Evolutionary conservation across 352 stramenopile genomes (phyloP).

Genomic region (Phytophthora tentaculata): DNA sequence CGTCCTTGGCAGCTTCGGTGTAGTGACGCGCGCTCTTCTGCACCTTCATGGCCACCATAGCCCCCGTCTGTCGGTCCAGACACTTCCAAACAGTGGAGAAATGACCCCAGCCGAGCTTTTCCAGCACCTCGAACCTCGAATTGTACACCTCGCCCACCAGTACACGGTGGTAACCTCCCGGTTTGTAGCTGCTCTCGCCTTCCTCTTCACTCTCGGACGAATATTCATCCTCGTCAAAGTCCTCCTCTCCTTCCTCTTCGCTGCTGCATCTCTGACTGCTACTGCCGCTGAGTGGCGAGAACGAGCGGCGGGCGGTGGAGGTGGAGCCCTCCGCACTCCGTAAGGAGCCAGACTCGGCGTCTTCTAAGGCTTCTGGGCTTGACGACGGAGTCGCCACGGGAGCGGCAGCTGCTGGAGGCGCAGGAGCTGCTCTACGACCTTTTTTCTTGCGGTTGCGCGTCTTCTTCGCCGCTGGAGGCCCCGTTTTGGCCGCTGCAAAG

Average conservation of each 20-base stretch:
- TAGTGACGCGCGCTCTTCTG: slow-evolving; percentile 99
- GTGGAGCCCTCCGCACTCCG: slow-evolving; percentile 34
- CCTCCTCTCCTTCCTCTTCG: slow-evolving; percentile 29
- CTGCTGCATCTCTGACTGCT: slow-evolving; percentile 29
- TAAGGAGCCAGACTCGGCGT: slow-evolving; percentile 21
- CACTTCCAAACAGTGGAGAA: slow-evolving; percentile 99
- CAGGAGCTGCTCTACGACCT: slow-evolving; percentile 14
- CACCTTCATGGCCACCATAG: slow-evolving; percentile 96
- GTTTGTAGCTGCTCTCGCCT: slow-evolving; percentile 95
- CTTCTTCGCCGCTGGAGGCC: slow-evolving; percentile 29
- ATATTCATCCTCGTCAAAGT: slow-evolving; percentile 89
- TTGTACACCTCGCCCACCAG: slow-evolving; percentile 93
- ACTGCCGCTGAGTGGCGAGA: slow-evolving; percentile 38
- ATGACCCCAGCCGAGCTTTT: slow-evolving; percentile 99
- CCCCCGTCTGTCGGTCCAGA: slow-evolving; percentile 80
- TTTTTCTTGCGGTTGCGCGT: slow-evolving; percentile 46
- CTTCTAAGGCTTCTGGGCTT: slow-evolving; percentile 23
- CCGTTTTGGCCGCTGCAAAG: slow-evolving; percentile 19
- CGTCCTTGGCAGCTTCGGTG: slow-evolving; percentile 97
- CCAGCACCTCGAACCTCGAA: slow-evolving; percentile 94
- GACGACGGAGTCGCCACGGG: slow-evolving; percentile 22
- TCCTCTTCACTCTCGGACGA: slow-evolving; percentile 91
- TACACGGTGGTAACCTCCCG: slow-evolving; percentile 98
- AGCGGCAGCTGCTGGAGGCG: slow-evolving; percentile 11
- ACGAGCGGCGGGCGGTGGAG: slow-evolving; percentile 37